Evolutionary conservation across 305 asterid genomes (phyloP).

Genomic region (Fraxinus albicans): DNA sequence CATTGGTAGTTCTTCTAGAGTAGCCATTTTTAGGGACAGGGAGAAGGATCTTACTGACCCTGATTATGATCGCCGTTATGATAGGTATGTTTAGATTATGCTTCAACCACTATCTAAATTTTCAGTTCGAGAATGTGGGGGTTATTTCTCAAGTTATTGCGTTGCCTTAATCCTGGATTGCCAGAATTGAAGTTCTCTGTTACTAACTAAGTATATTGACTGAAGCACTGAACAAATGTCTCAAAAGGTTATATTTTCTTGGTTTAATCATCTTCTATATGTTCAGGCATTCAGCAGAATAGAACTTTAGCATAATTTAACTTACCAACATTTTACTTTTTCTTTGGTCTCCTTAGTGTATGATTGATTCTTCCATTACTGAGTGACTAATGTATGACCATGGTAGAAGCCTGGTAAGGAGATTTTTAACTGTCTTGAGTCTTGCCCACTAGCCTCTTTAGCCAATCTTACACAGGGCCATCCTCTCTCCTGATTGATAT

Average conservation of each 20-base stretch:
- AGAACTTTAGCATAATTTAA: not conserved
- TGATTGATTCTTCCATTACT: not conserved
- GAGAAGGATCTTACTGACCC: constrained; percentile 92
- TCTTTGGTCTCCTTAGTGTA: not conserved
- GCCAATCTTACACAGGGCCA: not conserved
- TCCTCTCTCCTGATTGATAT: not conserved
- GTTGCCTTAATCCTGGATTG: not conserved
- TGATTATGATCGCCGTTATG: constrained; percentile 88
- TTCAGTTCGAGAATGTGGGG: not conserved
- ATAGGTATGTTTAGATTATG: constrained; percentile 43
- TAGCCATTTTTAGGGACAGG: constrained; percentile 83
- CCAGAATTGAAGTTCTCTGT: not conserved
- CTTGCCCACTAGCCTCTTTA: not conserved
- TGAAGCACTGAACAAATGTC: not conserved
- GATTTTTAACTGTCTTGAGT: not conserved
- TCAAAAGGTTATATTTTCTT: not conserved
- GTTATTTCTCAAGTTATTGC: not conserved
- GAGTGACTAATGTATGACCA: not conserved
- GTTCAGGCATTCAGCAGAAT: not conserved
- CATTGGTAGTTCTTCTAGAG: constrained; percentile 50
- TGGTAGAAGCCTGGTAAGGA: not conserved
- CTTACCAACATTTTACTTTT: not conserved
- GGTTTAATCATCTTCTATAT: not conserved
- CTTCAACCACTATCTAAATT: not conserved
- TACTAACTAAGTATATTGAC: not conserved